Conservation (phyloP, 176 grass and related monocot species). For the Saccharum spontaneum region DNA sequence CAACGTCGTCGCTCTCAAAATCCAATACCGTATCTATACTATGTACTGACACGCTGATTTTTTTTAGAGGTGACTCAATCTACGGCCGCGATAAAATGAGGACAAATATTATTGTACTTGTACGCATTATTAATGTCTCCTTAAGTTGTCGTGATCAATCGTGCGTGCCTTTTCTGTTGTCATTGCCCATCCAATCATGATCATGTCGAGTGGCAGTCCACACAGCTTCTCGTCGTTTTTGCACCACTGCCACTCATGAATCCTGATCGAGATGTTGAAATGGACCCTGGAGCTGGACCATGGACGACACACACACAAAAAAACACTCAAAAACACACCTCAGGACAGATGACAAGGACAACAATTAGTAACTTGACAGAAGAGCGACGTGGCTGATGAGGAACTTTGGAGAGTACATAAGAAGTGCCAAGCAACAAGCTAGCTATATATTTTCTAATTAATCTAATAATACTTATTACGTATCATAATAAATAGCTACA, state of each 20-base stretch:
- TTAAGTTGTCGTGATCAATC: background rate
- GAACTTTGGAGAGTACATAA: too few species aligned
- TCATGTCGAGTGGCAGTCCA: background rate
- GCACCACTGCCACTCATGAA: background rate
- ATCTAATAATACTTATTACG: too few species aligned
- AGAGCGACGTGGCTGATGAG: background rate
- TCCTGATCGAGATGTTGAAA: background rate
- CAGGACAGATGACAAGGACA: background rate
- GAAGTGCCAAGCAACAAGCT: too few species aligned
- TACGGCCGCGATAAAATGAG: background rate
- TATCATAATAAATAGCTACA: too few species aligned
- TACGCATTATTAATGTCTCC: background rate
- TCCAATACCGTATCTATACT: background rate
- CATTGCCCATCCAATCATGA: background rate
- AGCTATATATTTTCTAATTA: too few species aligned
- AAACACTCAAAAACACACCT: background rate
- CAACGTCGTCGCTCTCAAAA: background rate
- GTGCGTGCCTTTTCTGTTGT: background rate
- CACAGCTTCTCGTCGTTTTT: background rate
- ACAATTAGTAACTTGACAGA: background rate
- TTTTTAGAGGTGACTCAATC: background rate
- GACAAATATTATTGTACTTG: background rate
- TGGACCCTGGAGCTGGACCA: background rate
- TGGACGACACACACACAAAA: too few species aligned
- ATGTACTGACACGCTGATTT: background rate